Conservation (phyloP, 306 rosid species). For the Pterocarpus macrocarpus region DNA sequence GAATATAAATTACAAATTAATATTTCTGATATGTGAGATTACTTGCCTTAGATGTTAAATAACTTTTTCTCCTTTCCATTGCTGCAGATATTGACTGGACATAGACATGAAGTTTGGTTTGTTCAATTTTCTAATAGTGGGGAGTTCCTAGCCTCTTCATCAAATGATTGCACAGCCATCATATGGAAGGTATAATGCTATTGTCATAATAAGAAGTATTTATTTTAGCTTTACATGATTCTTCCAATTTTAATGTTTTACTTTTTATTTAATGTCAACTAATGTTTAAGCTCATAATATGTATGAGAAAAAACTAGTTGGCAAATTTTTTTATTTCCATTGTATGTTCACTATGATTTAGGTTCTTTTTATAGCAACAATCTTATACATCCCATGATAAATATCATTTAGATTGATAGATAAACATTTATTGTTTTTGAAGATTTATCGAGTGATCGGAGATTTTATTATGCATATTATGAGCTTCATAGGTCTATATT, state of each 20-base stretch:
- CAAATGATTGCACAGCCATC: constrained; percentile 87
- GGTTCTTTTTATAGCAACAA: background rate
- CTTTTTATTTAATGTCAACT: constrained; percentile 24
- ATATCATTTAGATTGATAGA: background rate
- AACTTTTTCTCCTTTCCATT: constrained; percentile 47
- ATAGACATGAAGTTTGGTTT: constrained; percentile 93
- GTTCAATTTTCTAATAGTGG: constrained; percentile 93
- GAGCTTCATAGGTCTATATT: constrained; percentile 9
- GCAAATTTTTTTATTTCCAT: background rate
- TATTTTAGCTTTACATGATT: background rate
- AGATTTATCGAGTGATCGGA: background rate
- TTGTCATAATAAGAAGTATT: constrained; percentile 19
- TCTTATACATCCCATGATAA: background rate
- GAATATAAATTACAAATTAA: constrained; percentile 21
- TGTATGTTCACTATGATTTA: constrained; percentile 4
- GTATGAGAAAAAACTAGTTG: background rate
- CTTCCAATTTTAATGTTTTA: background rate
- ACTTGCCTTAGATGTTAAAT: constrained; percentile 15
- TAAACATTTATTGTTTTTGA: background rate
- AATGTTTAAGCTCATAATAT: constrained; percentile 7
- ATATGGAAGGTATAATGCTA: constrained; percentile 82
- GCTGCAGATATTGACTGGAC: constrained; percentile 87
- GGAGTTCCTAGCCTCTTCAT: constrained; percentile 85
- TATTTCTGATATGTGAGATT: constrained; percentile 4
- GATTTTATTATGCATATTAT: constrained; percentile 15